Evolutionary conservation across 768 basidiomycete genomes (phyloP).

Genomic region (Boletus rubroflammeus): DNA sequence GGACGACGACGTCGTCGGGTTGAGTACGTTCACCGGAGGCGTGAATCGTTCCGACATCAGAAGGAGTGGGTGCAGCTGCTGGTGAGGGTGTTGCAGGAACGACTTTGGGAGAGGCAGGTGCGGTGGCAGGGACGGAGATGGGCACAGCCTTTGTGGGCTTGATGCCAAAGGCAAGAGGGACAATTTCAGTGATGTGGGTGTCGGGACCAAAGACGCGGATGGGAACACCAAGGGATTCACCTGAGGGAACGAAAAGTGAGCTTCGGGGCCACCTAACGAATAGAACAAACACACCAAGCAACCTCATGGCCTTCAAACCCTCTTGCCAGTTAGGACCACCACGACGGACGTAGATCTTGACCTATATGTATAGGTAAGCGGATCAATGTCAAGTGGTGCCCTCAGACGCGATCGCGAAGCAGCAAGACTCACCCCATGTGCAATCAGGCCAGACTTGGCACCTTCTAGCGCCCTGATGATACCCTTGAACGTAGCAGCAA

Average conservation of each 20-base stretch:
- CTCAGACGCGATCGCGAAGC: background rate
- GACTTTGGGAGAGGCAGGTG: conserved; percentile 41
- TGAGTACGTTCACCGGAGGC: conserved; percentile 79
- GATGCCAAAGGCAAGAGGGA: conserved; percentile 92
- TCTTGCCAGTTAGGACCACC: conserved; percentile 99
- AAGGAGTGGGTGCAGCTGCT: conserved; percentile 36
- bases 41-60: conserved; percentile 67
- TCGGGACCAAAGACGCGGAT: conserved; percentile 98
- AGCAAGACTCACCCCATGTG: conserved; percentile 26
- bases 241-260: conserved; percentile 9
- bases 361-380: conserved; percentile 46
- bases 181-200: conserved; percentile 97
- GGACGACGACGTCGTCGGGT: conserved; percentile 84
- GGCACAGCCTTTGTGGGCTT: conserved; percentile 36
- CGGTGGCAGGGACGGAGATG: conserved; percentile 43
- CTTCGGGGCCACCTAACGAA: background rate
- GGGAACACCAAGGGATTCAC: conserved; percentile 94
- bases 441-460: conserved; percentile 80
- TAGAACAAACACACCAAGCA: conserved; percentile 52
- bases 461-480: conserved; percentile 97
- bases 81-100: conserved; percentile 27
- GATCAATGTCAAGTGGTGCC: background rate
- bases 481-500: conserved; percentile 98
- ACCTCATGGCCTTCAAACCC: conserved; percentile 95
- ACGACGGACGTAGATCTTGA: conserved; percentile 96